Conservation (phyloP, 371 early-diverging fungal species). For the Mucor irregularis region DNA sequence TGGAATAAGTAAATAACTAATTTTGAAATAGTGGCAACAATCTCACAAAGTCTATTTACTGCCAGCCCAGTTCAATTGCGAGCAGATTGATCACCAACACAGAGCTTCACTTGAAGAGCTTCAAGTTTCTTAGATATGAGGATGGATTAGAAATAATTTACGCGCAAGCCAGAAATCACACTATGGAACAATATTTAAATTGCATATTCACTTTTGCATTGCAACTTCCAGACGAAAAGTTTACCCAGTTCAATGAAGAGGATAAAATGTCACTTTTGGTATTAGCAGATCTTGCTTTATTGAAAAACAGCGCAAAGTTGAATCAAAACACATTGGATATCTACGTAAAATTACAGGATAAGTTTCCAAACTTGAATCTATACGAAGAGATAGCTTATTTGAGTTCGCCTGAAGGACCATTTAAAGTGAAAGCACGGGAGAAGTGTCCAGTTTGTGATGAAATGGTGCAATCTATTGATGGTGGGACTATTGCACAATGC, state of each 20-base stretch:
- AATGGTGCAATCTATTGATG: neutral
- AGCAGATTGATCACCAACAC: slow-evolving; percentile 13
- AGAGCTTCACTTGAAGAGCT: slow-evolving; percentile 7
- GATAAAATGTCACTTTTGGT: slow-evolving; percentile 14
- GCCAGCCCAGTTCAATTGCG: slow-evolving; percentile 11
- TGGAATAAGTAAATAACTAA: neutral
- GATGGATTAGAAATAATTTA: neutral
- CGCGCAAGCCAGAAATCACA: neutral
- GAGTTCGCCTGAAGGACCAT: neutral
- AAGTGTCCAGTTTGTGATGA: slow-evolving; percentile 28
- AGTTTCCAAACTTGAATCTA: slow-evolving; percentile 7
- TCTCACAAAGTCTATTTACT: slow-evolving; percentile 11
- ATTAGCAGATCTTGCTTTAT: slow-evolving; percentile 8
- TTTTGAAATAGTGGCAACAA: neutral
- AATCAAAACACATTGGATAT: neutral
- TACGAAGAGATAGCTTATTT: slow-evolving; percentile 9
- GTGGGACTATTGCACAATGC: slow-evolving; percentile 18
- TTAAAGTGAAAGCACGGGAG: slow-evolving; percentile 13
- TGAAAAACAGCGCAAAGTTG: neutral
- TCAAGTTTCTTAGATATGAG: neutral
- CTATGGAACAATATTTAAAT: neutral
- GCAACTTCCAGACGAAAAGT: neutral
- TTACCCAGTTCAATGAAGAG: neutral
- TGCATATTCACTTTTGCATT: neutral
- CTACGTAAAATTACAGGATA: slow-evolving; percentile 9